Conservation (phyloP, 345 rosid species). For the Hibiscus tridactylites region DNA sequence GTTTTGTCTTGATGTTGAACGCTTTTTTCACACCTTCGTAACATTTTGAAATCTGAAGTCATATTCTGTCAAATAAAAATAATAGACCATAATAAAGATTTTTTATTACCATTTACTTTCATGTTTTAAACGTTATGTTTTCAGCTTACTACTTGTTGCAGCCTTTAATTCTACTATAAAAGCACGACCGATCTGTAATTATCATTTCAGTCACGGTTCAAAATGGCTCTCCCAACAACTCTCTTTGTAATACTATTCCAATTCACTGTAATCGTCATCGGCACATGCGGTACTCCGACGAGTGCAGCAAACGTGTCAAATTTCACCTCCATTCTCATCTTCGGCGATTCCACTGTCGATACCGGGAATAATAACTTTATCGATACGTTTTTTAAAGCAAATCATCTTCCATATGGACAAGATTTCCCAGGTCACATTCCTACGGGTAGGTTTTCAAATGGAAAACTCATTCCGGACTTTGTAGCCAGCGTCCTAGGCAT, state of each 20-base stretch:
- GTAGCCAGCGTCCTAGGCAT: conserved; percentile 27
- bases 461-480: conserved; percentile 40
- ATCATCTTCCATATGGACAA: conserved; percentile 38
- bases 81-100: too few species aligned
- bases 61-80: too few species aligned
- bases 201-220: background rate
- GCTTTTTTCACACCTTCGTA: too few species aligned
- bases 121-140: too few species aligned
- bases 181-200: background rate
- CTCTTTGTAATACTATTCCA: background rate
- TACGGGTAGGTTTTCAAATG: conserved; percentile 44
- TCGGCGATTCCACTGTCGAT: conserved; percentile 21
- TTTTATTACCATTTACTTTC: too few species aligned
- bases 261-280: background rate
- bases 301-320: background rate
- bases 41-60: too few species aligned
- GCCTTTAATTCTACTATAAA: background rate
- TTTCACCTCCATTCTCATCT: conserved; percentile 6
- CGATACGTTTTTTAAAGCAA: conserved; percentile 14
- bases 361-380: conserved; percentile 22
- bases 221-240: background rate
- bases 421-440: conserved; percentile 27
- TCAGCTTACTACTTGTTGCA: too few species aligned
- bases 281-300: background rate
- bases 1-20: too few species aligned